Evolutionary conservation across 108 stramenopile genomes (phyloP), one percentile per base, ranked within the genome.

Genomic region (Nitzschia palea): DNA sequence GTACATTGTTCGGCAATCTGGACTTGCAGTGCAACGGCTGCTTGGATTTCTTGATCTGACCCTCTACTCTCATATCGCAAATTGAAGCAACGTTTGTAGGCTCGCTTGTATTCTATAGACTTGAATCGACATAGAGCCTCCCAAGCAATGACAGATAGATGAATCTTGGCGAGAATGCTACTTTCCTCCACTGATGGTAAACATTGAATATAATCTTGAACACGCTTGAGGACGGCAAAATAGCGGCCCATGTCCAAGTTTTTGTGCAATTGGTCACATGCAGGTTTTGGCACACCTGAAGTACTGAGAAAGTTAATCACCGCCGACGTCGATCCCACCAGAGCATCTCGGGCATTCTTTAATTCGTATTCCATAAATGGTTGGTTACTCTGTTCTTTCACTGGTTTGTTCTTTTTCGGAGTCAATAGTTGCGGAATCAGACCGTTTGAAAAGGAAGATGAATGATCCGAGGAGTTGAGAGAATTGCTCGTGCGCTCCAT

Each of bases 201-300:
- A 60, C 72, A 73, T 2, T 65, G 60, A 31, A 73, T 30, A 31
- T 73, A 73, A 51, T 66, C 45, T 51, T 66, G 64, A 5, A 59
- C 50, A n/a, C 72, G 72, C 17, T 50, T 59, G 34, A 73, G 20
- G 10, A 66, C 65, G 14, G 63, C 64, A 73, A 66, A 73, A 33
- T 60, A 66, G 20, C 56, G 55, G n/a, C 48, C 65, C 72, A 65
- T 53, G 15, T 73, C 47, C 72, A 73, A 59, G 48, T 73, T 73
- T 25, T 60, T 50, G 17, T 66, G 51, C 31, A 73, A 40, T 27
- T 73, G 54, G 12, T 65, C 69, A 3, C 43, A 70, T 4, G 51
- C 33, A 37, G 72, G 64, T 56, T 73, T 73, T 4, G 72, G 72
- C 20, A 73, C 57, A 23, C 72, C 72, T 0, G 72, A 23, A 37